Base-by-base conservation (phyloP, 371 early-diverging fungal species). In the Syncephalastrum monosporum region DNA sequence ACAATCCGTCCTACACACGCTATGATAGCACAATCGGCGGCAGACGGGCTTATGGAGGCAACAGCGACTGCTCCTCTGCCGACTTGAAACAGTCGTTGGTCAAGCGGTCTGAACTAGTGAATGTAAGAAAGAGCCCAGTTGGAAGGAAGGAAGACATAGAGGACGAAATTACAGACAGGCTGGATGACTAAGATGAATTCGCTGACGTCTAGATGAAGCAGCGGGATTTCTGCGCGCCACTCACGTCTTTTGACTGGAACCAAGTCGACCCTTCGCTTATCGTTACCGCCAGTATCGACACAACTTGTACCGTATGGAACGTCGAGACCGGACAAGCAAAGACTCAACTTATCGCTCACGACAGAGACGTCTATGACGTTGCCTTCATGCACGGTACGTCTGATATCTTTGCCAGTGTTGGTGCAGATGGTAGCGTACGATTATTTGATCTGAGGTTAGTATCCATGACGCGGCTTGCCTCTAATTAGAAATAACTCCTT, bases 281-380 rank as follows among this genome's bases (percentile, higher is more conserved):
- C 50, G 91, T 95, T 12, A 93, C 97, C 1, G 84, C 90, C 50
- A 89, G 90, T 56, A 90, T 96, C 50, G 96, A 97, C 67, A 97
- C 97, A 0, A 97, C 97, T 15, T 97, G 97, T 71, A 95, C 96
- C 0, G 89, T 96, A 4, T 97, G 97, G 97, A 91, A 96, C 65
- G 80, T 95, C 10, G 88, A 88, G 57, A 90, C 92, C 8, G 86
- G 83, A 53, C 92, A 94, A 69, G 91, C 92, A 24, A 97, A 93
- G 68, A 95, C 97, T 10, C 96, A 96, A 65, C 79, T 97, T 49
- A 97, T 97, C 74, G 96, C 96, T 0, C 97, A 97, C 67, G 97
- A 97, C 69, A 83, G 85, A 53, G 95, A 95, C 59, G 95, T 97
- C 13, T 95, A 86, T 72, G 97, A 97, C 67, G 95, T 96, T 19